These are phyloP conservation scores for Fusarium continuum DNA, from an alignment of 2,329 filamentous ascomycete species.

Conservation along the genomic window DNA sequence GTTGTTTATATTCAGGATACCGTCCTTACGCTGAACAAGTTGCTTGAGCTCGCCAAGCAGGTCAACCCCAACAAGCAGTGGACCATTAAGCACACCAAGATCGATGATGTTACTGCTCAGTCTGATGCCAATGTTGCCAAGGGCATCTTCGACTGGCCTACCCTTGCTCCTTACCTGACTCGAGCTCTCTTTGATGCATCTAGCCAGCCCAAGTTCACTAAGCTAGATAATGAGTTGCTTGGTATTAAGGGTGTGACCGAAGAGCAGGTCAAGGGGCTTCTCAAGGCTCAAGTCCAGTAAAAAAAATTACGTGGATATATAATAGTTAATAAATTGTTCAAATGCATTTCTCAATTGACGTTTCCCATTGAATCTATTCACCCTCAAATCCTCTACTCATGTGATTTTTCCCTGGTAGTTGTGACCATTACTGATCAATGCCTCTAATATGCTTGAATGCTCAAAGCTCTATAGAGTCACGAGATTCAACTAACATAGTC, in stretches of 20 bases:
- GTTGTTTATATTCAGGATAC: constrained; percentile 57
- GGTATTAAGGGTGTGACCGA: constrained; percentile 55
- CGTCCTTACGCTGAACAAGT: constrained; percentile 55
- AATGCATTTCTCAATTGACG: too few species aligned
- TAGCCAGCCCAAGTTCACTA: constrained; percentile 48
- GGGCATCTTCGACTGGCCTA: constrained; percentile 43
- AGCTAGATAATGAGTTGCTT: constrained; percentile 56
- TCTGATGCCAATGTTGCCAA: constrained; percentile 46
- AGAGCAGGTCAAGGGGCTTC: constrained; percentile 50
- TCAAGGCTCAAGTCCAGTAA: constrained; percentile 37
- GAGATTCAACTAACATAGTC: too few species aligned
- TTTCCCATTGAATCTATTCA: too few species aligned
- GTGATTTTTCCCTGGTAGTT: not conserved
- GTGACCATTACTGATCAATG: too few species aligned
- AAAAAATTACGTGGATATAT: rapidly evolving
- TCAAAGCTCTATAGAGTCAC: too few species aligned
- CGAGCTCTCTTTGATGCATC: constrained; percentile 45
- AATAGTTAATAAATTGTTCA: not conserved
- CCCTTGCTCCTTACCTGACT: constrained; percentile 47
- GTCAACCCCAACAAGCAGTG: constrained; percentile 57
- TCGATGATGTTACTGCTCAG: constrained; percentile 42
- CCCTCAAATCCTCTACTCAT: too few species aligned
- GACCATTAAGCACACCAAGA: constrained; percentile 52
- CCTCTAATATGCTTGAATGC: too few species aligned
- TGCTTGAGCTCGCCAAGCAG: constrained; percentile 59